Conservation (phyloP, 2,329 filamentous ascomycete species). For the Cercospora sp. region DNA sequence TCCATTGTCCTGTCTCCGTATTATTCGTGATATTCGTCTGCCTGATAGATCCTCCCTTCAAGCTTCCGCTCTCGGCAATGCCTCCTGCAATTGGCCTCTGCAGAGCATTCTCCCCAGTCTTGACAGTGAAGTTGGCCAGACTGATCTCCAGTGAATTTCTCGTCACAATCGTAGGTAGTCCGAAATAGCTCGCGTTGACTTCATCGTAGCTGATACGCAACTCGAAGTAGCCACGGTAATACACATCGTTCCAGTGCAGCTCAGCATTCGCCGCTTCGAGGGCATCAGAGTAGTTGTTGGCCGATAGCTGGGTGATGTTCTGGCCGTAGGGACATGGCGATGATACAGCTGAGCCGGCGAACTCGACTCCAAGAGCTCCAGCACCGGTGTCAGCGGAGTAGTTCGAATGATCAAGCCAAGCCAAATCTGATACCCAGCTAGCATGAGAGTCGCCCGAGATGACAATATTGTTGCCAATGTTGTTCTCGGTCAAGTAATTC, state of each 20-base stretch:
- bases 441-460: slow-evolving; percentile 70
- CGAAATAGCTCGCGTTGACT: slow-evolving; percentile 66
- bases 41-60: slow-evolving; percentile 52
- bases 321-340: slow-evolving; percentile 61
- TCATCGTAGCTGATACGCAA: slow-evolving; percentile 58
- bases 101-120: slow-evolving; percentile 61
- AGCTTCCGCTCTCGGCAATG: slow-evolving; percentile 56
- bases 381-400: slow-evolving; percentile 44
- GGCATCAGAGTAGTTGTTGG: slow-evolving; percentile 50
- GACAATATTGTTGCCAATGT: slow-evolving; percentile 72
- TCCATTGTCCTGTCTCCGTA: slow-evolving; percentile 35
- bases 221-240: slow-evolving; percentile 73
- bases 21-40: slow-evolving; percentile 41
- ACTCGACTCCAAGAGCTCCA: slow-evolving; percentile 50
- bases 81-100: slow-evolving; percentile 52
- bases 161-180: slow-evolving; percentile 58
- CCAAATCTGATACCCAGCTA: slow-evolving; percentile 55
- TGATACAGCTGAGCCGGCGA: slow-evolving; percentile 66
- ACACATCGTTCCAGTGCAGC: slow-evolving; percentile 71
- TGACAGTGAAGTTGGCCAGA: slow-evolving; percentile 69
- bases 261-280: slow-evolving; percentile 58
- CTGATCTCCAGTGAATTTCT: slow-evolving; percentile 65
- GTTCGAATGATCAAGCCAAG: slow-evolving; percentile 44
- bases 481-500: slow-evolving; percentile 63
- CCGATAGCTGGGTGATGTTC: slow-evolving; percentile 56